Evolutionary conservation across 345 rosid species (phyloP).

Genomic region (Boechera divaricarpa): DNA sequence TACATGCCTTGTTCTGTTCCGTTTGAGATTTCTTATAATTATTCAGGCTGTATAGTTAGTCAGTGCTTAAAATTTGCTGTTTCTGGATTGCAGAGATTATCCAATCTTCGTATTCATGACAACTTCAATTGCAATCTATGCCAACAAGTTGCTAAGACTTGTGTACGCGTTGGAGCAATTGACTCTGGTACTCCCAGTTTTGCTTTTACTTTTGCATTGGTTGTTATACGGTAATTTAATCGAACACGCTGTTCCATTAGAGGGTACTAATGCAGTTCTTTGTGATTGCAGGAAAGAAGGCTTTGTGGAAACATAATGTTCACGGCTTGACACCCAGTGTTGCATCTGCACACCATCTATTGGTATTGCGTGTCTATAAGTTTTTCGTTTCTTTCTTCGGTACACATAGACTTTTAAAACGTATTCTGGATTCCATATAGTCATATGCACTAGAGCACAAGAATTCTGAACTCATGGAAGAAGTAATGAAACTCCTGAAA

Average conservation of each 20-base stretch:
- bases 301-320: slow-evolving; percentile 80
- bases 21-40: not conserved
- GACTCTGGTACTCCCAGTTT: slow-evolving; percentile 64
- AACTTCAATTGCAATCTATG: slow-evolving; percentile 84
- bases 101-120: slow-evolving; percentile 78
- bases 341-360: slow-evolving; percentile 78
- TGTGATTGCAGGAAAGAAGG: slow-evolving; percentile 64
- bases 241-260: not conserved
- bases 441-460: slow-evolving; percentile 64
- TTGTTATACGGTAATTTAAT: too few relatives aligned
- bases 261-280: slow-evolving; percentile 15
- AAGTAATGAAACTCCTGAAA: slow-evolving; percentile 70
- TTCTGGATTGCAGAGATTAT: slow-evolving; percentile 67
- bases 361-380: slow-evolving; percentile 54
- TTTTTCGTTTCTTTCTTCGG: not conserved
- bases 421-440: slow-evolving; percentile 46
- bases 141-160: slow-evolving; percentile 79
- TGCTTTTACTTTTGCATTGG: not conserved
- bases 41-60: not conserved
- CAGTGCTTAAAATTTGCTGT: not conserved
- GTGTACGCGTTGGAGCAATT: slow-evolving; percentile 72
- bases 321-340: slow-evolving; percentile 75
- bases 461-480: slow-evolving; percentile 66
- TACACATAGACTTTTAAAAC: not conserved
- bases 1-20: slow-evolving; percentile 11